phyloP scores from a whole-genome alignment of 1,284 basidiomycete species.

The Cryptococcus maquisensis region DNA sequence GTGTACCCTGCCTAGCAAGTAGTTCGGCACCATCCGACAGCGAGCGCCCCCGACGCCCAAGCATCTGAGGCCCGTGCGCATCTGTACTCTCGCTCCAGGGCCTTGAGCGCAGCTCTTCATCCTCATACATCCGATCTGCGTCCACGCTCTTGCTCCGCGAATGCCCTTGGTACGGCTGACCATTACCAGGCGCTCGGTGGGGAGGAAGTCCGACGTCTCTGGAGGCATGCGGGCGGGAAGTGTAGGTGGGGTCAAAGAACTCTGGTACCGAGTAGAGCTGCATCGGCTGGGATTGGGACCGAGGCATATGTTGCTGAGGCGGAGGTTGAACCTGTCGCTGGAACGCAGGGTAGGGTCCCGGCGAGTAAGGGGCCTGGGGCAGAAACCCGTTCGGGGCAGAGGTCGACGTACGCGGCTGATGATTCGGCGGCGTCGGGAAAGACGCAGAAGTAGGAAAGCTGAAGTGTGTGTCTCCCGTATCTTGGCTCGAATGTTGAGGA shows the following conservation, averaged over 20 bases:
- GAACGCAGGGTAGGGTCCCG: not conserved
- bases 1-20: slow-evolving; percentile 44
- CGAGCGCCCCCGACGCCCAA: slow-evolving; percentile 22
- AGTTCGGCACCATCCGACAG: slow-evolving; percentile 44
- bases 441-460: slow-evolving; percentile 11
- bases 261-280: slow-evolving; percentile 16
- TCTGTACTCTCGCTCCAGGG: slow-evolving; percentile 32
- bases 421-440: slow-evolving; percentile 5
- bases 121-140: slow-evolving; percentile 13
- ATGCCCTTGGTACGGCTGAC: not conserved
- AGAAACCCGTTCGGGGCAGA: not conserved
- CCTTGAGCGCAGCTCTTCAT: slow-evolving; percentile 17
- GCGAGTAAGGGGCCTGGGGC: no score
- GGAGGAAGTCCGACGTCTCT: not conserved
- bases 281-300: slow-evolving; percentile 19
- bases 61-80: slow-evolving; percentile 8
- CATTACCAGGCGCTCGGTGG: no score
- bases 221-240: not conserved
- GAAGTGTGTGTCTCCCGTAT: slow-evolving; percentile 3
- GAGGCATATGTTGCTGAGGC: slow-evolving; percentile 6
- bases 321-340: not conserved
- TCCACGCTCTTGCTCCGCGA: not conserved
- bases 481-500: not conserved
- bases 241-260: slow-evolving; percentile 3
- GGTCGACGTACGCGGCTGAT: not conserved